These are phyloP conservation scores for Copromyces sp. DNA, from an alignment of 495 filamentous ascomycete genomes.

Conservation along the genomic window DNA sequence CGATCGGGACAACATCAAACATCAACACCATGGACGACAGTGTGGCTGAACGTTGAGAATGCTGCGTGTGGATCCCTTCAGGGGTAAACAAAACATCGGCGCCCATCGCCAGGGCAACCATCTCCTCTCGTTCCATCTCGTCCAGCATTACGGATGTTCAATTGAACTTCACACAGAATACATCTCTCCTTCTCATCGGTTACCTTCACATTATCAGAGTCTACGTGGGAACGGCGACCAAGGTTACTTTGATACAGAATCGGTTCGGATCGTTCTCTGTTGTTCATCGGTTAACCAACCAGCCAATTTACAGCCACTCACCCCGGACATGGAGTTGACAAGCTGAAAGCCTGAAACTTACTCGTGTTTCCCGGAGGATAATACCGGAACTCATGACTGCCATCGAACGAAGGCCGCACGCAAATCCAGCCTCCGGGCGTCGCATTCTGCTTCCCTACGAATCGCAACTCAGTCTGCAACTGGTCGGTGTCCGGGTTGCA, in stretches of 20 bases:
- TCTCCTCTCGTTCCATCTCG: neutral
- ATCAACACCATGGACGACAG: neutral
- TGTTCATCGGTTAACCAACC: neutral
- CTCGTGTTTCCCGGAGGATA: slow-evolving; percentile 33
- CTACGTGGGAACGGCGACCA: slow-evolving; percentile 13
- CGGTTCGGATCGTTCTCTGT: slow-evolving; percentile 26
- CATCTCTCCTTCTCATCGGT: neutral
- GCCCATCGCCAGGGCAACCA: neutral
- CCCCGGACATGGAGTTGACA: neutral
- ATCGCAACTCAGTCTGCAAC: slow-evolving; percentile 32
- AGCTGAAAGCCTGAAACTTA: slow-evolving; percentile 22
- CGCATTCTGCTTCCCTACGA: slow-evolving; percentile 23
- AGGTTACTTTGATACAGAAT: slow-evolving; percentile 28
- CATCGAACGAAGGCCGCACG: slow-evolving; percentile 29
- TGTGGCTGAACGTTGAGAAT: neutral
- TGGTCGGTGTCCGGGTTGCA: slow-evolving; percentile 40
- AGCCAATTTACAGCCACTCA: neutral
- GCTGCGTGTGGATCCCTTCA: neutral
- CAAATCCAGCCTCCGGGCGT: slow-evolving; percentile 33
- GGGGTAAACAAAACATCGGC: neutral
- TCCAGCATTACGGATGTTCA: neutral
- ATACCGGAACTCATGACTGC: slow-evolving; percentile 36
- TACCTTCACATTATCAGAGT: neutral
- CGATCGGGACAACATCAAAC: neutral
- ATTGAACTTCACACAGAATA: neutral